Evolutionary conservation across 352 stramenopile species (phyloP).

Genomic region (Peronospora farinosa): DNA sequence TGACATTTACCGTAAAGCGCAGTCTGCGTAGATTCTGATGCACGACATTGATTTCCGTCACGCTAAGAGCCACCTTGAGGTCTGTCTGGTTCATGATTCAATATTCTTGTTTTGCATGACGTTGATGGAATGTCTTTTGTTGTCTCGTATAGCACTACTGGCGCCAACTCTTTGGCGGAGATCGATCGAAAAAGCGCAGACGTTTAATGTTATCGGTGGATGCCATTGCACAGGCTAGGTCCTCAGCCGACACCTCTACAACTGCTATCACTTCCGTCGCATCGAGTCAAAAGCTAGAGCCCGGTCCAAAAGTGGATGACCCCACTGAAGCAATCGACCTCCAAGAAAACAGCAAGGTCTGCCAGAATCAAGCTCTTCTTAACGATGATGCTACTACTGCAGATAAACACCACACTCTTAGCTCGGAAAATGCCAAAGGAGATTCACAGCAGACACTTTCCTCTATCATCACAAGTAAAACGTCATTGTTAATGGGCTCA

Average conservation of each 20-base stretch:
- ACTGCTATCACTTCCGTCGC: conserved; percentile 8
- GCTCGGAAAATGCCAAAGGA: conserved; percentile 1
- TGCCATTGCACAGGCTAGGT: conserved; percentile 15
- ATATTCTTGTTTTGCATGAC: conserved; percentile 4
- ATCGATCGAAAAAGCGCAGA: conserved; percentile 3
- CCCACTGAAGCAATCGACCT: background rate
- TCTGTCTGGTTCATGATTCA: conserved; percentile 16
- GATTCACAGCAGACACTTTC: conserved; percentile 10
- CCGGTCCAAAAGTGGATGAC: conserved; percentile 12
- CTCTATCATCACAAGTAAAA: conserved; percentile 18
- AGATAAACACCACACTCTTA: background rate
- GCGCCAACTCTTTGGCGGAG: conserved; percentile 31
- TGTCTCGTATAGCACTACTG: conserved; percentile 32
- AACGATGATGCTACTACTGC: conserved; percentile 1
- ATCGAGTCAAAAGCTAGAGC: conserved; percentile 22
- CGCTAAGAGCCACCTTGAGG: conserved; percentile 49
- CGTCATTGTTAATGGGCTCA: conserved; percentile 8
- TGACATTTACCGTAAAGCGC: background rate
- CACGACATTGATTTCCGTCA: conserved; percentile 64
- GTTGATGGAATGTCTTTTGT: background rate
- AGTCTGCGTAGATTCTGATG: conserved; percentile 26
- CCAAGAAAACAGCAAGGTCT: conserved; percentile 6
- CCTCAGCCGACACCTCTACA: background rate
- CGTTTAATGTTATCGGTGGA: conserved; percentile 20
- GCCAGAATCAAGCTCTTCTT: conserved; percentile 11